Evolutionary conservation across 2,329 filamentous ascomycete genomes (phyloP), one percentile per base, ranked within the genome.

Genomic region (Fusarium miscanthi): DNA sequence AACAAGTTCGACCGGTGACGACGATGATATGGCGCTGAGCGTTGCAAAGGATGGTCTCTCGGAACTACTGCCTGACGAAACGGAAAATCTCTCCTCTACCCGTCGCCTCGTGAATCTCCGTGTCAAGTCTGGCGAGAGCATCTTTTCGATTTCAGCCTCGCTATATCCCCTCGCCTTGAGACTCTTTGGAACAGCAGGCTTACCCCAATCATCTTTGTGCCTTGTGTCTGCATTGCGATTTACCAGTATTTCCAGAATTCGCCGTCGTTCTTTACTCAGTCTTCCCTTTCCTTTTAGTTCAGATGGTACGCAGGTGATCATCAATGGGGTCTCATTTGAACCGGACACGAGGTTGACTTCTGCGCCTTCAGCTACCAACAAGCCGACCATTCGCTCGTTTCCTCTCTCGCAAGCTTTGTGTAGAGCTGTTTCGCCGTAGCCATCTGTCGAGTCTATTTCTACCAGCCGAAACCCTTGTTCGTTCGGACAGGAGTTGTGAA

Each of bases 341-440:
- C 56, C 63, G 8, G 65, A 57, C 12, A 52, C 35, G 3, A 67
- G 5, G n/a, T 68, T 56, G 3, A 67, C 43, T n/a, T 67, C n/a
- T 12, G 66, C 66, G 2, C 49, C 63, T n/a, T 68, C 63, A 3
- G 37, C 37, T 57, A 74, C 40, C 5, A 69, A 33, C 19, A 63
- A 51, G 17, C 52, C n/a, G 7, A 69, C 66, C 25, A 68, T 43
- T 2, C 52, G 30, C 17, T 41, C 38, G 11, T 63, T 69, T 13
- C 63, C 66, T 37, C 30, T 68, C 14, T 69, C 51, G 8, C 66
- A 69, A 19, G 66, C 63, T n/a, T 62, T 46, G 17, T 69, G 66
- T 2, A 69, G 51, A 21, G 58, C 66, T 21, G 66, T 69, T 42
- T 51, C 35, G 16, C 57, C 63, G 19, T 69, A 68, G 9, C 23